Evolutionary conservation across 345 rosid genomes (phyloP), one percentile per base, ranked within the genome.

Genomic region (Kandelia obovata): DNA sequence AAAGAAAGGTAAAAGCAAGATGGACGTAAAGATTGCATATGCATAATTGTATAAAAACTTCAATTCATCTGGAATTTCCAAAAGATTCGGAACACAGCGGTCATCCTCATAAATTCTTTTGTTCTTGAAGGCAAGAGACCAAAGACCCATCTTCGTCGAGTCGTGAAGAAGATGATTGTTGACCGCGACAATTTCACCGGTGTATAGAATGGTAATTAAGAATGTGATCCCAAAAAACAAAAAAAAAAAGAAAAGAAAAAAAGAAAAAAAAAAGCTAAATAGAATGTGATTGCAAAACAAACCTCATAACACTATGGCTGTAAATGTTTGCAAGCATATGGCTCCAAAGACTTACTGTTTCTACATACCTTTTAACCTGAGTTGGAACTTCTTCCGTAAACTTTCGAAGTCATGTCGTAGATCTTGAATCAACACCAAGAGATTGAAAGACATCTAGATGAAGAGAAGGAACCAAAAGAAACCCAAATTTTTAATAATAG

Each of bases 111-210:
- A 72, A 59, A 92, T 87, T 67, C 90, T 86, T 75, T 86, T 83
- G 81, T 92, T 90, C 81, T 90, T 92, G n/a, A 92, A 35, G 5
- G 81, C 65, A 31, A 95, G 94, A 69, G 91, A 79, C 98, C 97
- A 94, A 5, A 89, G 73, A 51, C 95, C 91, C 96, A 91, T 84
- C 77, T 91, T 96, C 13, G 95, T 88, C 58, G 89, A 70, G 78
- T 94, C 96, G 61, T 91, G 88, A 71, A 94, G 97, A 78, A 94
- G 93, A 84, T 94, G 98, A 69, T 94, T 91, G 85, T 94, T 94
- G 79, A 91, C 97, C 27, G 87, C 97, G 55, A 92, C 97, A 70
- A 92, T 90, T 71, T 92, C 98, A 67, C 96, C 96, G 17, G 96
- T 90, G 80, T 39, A 78, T 19, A 61, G 57, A 32, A 8, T 68